Percentiles rank a stretch among this genome's conserved stretches.
Evolutionary conservation across 345 rosid genomes (phyloP).

Genomic region (Gossypium anomalum): DNA sequence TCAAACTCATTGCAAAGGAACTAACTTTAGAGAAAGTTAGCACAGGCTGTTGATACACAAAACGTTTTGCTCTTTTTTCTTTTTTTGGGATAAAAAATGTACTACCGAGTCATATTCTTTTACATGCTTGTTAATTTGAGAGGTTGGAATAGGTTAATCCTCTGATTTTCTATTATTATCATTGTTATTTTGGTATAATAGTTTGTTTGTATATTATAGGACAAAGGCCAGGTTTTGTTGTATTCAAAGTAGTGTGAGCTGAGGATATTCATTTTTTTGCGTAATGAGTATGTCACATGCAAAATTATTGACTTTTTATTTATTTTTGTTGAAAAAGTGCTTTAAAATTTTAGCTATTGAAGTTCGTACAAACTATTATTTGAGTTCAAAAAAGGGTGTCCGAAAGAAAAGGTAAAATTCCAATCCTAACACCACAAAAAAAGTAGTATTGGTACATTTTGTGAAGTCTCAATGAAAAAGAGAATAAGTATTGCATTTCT

Average conservation of each 20-base stretch:
- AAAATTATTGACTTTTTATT: neutral
- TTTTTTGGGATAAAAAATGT: neutral
- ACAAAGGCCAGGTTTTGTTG: constrained; percentile 5
- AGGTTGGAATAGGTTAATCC: neutral
- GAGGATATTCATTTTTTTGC: neutral
- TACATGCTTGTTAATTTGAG: constrained; percentile 2
- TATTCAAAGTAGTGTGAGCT: constrained; percentile 1
- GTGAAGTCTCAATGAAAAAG: too few species aligned
- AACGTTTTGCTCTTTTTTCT: neutral
- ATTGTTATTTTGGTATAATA: neutral
- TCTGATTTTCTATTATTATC: neutral
- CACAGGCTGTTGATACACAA: constrained; percentile 14
- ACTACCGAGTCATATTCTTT: neutral
- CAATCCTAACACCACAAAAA: too few species aligned
- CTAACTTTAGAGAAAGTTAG: constrained; percentile 57
- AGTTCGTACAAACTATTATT: neutral
- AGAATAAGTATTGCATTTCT: too few species aligned
- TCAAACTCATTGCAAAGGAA: constrained; percentile 58
- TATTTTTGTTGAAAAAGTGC: neutral
- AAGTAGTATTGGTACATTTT: too few species aligned
- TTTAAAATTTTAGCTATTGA: neutral
- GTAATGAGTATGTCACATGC: too few species aligned
- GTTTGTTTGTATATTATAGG: neutral
- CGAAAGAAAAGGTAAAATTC: too few species aligned
- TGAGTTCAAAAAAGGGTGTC: too few species aligned